Evolutionary conservation across 805 yeast species (phyloP), one percentile per base, ranked within the genome.

Genomic region (Candida sithepensis): DNA sequence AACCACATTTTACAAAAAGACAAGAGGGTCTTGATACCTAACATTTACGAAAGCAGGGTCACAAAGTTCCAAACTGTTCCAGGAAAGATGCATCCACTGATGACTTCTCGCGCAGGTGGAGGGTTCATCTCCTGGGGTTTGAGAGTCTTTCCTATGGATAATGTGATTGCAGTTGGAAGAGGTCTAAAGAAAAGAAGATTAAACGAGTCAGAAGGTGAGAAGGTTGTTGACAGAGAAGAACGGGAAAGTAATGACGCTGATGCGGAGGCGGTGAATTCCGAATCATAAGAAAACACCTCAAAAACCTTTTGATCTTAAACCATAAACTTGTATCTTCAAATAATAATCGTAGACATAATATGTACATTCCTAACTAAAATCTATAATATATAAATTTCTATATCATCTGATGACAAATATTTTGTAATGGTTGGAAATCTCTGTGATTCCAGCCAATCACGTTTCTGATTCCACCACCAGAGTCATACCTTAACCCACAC

Each of bases 51-150:
- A 65, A 80, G 95, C 1, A 75, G 88, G 52, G 94, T 86, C 12
- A 78, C 97, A 53, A 84, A 83, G 43, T 91, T 85, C 64, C 99
- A 94, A 70, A 89, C 97, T 3, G 81, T 92, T 24, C 88, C 96
- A 18, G 99, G 98, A 7, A 82, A 95, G 62, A 72, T 92, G 59
- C 99, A 94, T 65, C 99, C 99, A 0, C 62, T 84, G 50, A 94
- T 94, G 99, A 88, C 97, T 0, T 82, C 85, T 75, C 77, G 88
- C 58, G 90, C 96, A 6, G 91, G 85, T 48, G 98, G 97, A 30
- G 99, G 99, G 0, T 92, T 81, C 64, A 64, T 94, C 2, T 70
- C 90, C 54, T 77, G 82, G 71, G 96, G 92, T 3, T 78, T 87
- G 14, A 74, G 87, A 42, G 97, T 94, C 0, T 69, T 81, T 45